These are phyloP conservation scores for Porphyrellus cyaneotinctus DNA, from an alignment of 768 basidiomycete species.

Conservation along the genomic window DNA sequence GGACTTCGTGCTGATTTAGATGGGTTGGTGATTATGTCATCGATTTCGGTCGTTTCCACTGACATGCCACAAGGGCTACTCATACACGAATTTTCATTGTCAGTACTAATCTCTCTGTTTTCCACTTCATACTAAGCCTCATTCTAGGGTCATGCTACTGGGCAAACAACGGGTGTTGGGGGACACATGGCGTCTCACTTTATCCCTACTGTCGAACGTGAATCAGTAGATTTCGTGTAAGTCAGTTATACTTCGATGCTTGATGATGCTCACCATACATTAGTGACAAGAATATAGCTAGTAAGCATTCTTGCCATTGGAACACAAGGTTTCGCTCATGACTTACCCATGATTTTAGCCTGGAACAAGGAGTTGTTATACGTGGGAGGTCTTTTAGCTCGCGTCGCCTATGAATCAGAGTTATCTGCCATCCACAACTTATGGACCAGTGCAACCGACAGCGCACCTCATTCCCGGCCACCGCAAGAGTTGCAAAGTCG, in stretches of 20 bases:
- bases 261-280: background rate
- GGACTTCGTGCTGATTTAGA: background rate
- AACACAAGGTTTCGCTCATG: background rate
- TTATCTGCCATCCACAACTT: conserved; percentile 42
- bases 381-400: conserved; percentile 75
- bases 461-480: background rate
- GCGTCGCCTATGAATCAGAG: conserved; percentile 84
- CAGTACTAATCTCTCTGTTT: background rate
- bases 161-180: background rate
- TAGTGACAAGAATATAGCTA: conserved; percentile 56
- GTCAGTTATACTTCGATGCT: background rate
- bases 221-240: conserved; percentile 1
- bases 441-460: background rate
- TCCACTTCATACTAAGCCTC: background rate
- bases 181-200: background rate
- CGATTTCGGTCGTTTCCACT: background rate
- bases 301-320: conserved; percentile 38
- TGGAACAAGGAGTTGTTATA: conserved; percentile 90
- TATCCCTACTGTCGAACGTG: background rate
- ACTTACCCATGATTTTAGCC: conserved; percentile 36
- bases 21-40: background rate
- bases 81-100: background rate
- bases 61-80: background rate
- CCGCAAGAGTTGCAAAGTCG: background rate
- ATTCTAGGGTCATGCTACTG: conserved; percentile 21